Conservation (phyloP, 441 rosid genomes). For the Omphalea diandra region DNA sequence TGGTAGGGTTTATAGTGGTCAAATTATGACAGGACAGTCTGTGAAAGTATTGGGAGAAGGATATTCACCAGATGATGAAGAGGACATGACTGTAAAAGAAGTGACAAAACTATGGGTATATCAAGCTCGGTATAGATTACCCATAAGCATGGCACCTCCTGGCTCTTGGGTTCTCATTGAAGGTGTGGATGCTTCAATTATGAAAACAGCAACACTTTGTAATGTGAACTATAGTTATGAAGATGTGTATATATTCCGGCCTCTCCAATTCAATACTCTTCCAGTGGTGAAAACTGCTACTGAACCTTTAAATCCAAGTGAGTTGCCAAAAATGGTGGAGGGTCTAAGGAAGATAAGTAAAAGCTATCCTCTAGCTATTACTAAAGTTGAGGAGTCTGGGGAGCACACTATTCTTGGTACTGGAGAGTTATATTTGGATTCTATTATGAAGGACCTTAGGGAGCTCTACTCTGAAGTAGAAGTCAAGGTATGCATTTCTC, state of each 20-base stretch:
- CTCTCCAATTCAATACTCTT: slow-evolving; percentile 93
- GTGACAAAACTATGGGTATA: slow-evolving; percentile 95
- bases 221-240: slow-evolving; percentile 59
- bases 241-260: slow-evolving; percentile 82
- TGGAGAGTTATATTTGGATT: slow-evolving; percentile 93
- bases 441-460: slow-evolving; percentile 97
- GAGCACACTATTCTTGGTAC: slow-evolving; percentile 98
- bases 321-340: slow-evolving; percentile 99
- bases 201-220: slow-evolving; percentile 96
- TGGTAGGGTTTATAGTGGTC: slow-evolving; percentile 91
- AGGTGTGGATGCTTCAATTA: slow-evolving; percentile 97
- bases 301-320: slow-evolving; percentile 97
- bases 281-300: slow-evolving; percentile 98
- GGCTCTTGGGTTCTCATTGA: slow-evolving; percentile 98
- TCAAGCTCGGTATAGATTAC: slow-evolving; percentile 92
- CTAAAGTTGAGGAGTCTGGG: slow-evolving; percentile 97
- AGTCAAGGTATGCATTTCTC: slow-evolving; percentile 67
- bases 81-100: slow-evolving; percentile 94
- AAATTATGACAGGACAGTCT: slow-evolving; percentile 90
- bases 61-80: slow-evolving; percentile 96
- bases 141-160: slow-evolving; percentile 92
- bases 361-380: slow-evolving; percentile 97
- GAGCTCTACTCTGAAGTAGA: slow-evolving; percentile 98
- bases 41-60: slow-evolving; percentile 93
- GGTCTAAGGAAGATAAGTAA: slow-evolving; percentile 98